Evolutionary conservation across 768 basidiomycete species (phyloP), one percentile per base, ranked within the genome.

Genomic region (Suillus clintonianus): DNA sequence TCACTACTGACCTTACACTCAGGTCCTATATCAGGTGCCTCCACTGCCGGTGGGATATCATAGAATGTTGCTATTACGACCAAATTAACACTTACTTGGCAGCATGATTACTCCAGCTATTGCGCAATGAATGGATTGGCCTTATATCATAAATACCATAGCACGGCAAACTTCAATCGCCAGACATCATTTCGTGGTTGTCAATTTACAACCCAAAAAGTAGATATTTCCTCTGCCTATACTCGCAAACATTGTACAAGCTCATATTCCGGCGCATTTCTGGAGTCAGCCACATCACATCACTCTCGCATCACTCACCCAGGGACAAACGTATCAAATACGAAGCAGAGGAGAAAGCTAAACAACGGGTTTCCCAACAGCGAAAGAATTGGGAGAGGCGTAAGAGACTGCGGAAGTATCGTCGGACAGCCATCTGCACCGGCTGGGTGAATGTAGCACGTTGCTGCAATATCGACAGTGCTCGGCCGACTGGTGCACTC

Each of bases 101-200:
- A n/a, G n/a, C n/a, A n/a, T n/a, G n/a, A n/a, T n/a, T n/a, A n/a
- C n/a, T n/a, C n/a, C n/a, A n/a, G n/a, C n/a, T n/a, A n/a, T n/a
- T n/a, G n/a, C n/a, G n/a, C n/a, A n/a, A n/a, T n/a, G n/a, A n/a
- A n/a, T n/a, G n/a, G n/a, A n/a, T n/a, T n/a, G n/a, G n/a, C n/a
- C n/a, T n/a, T n/a, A n/a, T n/a, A n/a, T n/a, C n/a, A n/a, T n/a
- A n/a, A 13, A 80, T 97, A 32, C 78, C 96, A 60, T 87, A 95
- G 70, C 89, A 94, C 71, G 96, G 96, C 42, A 96, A 95, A 74
- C 83, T 97, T 70, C 86, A 87, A 54, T 83, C 88, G 4, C 86
- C 86, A 69, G 89, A 94, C 62, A 86, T 97, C 54, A 67, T 91
- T 30, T 77, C 81, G 17, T 74, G 77, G 45, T 74, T 89, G 34